Percentiles rank a stretch among this genome's conserved stretches.
phyloP scores from a whole-genome alignment of 164 flowering plant species.

The Echeveria elegans region DNA sequence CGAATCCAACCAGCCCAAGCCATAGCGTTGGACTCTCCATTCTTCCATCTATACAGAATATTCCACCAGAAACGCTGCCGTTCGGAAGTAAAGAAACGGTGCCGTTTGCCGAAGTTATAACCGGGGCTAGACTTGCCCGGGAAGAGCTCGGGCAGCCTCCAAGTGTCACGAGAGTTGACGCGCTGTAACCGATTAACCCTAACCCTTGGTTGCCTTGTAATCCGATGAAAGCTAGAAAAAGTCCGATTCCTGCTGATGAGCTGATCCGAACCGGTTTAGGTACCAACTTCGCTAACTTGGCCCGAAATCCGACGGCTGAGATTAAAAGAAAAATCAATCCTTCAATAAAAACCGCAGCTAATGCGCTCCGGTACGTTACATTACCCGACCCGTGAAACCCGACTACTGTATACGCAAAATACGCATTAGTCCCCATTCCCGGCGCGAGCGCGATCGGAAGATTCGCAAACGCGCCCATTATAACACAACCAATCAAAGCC shows the following conservation, averaged over 20 bases:
- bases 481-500: conserved; percentile 62
- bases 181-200: conserved; percentile 62
- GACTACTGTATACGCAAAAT: conserved; percentile 88
- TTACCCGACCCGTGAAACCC: conserved; percentile 85
- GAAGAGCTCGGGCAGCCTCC: conserved; percentile 64
- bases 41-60: conserved; percentile 40
- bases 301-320: conserved; percentile 67
- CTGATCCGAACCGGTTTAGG: conserved; percentile 76
- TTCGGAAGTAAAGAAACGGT: conserved; percentile 48
- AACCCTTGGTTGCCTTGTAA: conserved; percentile 71
- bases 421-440: conserved; percentile 91
- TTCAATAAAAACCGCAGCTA: conserved; percentile 71
- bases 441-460: conserved; percentile 81
- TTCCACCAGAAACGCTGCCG: conserved; percentile 52
- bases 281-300: conserved; percentile 66
- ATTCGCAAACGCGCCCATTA: conserved; percentile 80
- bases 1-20: conserved; percentile 74
- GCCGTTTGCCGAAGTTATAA: conserved; percentile 44
- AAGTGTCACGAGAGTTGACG: conserved; percentile 69
- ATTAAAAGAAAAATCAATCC: conserved; percentile 61
- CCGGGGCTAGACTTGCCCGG: conserved; percentile 58
- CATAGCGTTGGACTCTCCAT: conserved; percentile 92
- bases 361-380: conserved; percentile 47
- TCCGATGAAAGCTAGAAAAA: conserved; percentile 85
- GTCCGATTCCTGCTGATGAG: conserved; percentile 85